Percentiles rank a stretch among this genome's conserved stretches.
Evolutionary conservation across 148 eudicot genomes (phyloP).

Genomic region (Nepenthes mirabilis): DNA sequence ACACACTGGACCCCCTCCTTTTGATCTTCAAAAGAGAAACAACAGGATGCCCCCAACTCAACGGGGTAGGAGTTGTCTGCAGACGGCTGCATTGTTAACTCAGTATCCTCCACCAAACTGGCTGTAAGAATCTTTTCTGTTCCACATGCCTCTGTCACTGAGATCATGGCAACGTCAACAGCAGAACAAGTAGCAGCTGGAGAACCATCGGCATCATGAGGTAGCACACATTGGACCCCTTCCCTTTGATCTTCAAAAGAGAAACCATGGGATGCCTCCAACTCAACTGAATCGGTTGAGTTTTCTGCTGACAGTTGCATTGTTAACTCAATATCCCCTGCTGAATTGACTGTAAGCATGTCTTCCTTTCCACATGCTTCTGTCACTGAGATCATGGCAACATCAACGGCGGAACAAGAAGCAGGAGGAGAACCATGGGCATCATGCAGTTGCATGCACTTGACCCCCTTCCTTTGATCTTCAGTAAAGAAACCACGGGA

Average conservation of each 20-base stretch:
- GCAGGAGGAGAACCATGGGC: not conserved
- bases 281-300: not conserved
- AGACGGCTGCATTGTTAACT: too few species aligned
- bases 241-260: not conserved
- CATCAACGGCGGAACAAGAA: not conserved
- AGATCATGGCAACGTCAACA: too few species aligned
- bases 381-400: not conserved
- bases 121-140: too few species aligned
- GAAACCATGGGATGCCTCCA: not conserved
- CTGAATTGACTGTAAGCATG: not conserved
- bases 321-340: not conserved
- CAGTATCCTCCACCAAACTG: too few species aligned
- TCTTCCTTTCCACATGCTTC: not conserved
- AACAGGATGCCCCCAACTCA: too few species aligned
- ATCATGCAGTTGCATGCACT: not conserved
- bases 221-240: not conserved
- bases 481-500: not conserved
- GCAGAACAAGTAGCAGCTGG: too few species aligned
- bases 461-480: not conserved
- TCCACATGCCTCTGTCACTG: too few species aligned
- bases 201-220: too few species aligned
- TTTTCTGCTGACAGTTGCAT: not conserved
- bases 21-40: too few species aligned
- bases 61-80: too few species aligned
- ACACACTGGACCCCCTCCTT: not conserved